phyloP scores from a whole-genome alignment of 768 basidiomycete genomes.

The Cubamyces sp. region DNA sequence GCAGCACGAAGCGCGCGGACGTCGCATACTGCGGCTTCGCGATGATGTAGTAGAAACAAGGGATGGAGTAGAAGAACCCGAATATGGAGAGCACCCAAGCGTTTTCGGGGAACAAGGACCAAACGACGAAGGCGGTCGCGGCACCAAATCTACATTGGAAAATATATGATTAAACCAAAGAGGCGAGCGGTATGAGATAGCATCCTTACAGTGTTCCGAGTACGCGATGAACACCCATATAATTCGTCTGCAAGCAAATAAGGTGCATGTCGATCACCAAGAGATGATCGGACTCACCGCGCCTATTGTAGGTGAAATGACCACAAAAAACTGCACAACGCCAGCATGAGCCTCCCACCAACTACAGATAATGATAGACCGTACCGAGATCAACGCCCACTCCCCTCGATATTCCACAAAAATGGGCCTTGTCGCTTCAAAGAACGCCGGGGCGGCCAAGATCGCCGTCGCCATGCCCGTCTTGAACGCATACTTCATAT shows the following conservation, averaged over 20 bases:
- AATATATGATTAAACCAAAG: conserved; percentile 17
- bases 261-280: conserved; percentile 18
- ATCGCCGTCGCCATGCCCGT: conserved; percentile 82
- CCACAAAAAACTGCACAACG: conserved; percentile 73
- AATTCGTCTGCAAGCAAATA: conserved; percentile 68
- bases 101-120: conserved; percentile 76
- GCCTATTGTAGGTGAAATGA: conserved; percentile 89
- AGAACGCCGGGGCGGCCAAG: conserved; percentile 87
- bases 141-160: conserved; percentile 58
- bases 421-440: conserved; percentile 71
- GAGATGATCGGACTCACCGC: conserved; percentile 52
- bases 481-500: conserved; percentile 88
- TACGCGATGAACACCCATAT: conserved; percentile 79
- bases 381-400: conserved; percentile 95
- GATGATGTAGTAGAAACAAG: conserved; percentile 92
- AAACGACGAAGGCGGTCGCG: conserved; percentile 69
- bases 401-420: conserved; percentile 89
- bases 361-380: not conserved
- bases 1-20: conserved; percentile 76
- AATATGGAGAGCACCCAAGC: conserved; percentile 75
- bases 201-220: conserved; percentile 77
- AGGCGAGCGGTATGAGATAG: not conserved
- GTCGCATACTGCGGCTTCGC: conserved; percentile 76
- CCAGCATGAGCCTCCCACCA: too few relatives aligned
- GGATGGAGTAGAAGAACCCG: conserved; percentile 88